phyloP scores from a whole-genome alignment of 1,284 basidiomycete species.

The Trichosporon sp. region DNA sequence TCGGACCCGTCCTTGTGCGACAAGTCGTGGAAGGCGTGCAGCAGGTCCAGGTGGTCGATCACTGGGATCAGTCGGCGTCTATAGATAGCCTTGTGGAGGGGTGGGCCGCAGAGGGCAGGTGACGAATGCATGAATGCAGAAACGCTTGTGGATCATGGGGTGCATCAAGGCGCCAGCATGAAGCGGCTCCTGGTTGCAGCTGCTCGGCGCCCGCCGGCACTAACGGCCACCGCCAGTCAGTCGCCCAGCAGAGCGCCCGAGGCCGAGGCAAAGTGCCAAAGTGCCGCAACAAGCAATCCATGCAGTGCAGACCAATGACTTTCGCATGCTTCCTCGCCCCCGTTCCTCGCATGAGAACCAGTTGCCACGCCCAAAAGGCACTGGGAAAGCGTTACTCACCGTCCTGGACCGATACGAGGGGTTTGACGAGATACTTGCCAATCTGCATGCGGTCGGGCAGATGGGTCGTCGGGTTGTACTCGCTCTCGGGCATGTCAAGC shows the following conservation, averaged over 20 bases:
- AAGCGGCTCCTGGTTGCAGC: too few relatives aligned
- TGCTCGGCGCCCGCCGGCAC: too few relatives aligned
- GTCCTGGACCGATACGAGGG: slow-evolving; percentile 25
- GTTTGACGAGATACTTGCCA: slow-evolving; percentile 27
- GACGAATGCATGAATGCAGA: too few relatives aligned
- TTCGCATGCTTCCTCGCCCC: too few relatives aligned
- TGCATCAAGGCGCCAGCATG: too few relatives aligned
- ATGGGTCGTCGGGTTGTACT: slow-evolving; percentile 33
- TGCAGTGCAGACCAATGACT: too few relatives aligned
- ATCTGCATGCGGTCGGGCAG: slow-evolving; percentile 34
- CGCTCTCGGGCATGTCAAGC: slow-evolving; percentile 34
- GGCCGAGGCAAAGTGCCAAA: background rate
- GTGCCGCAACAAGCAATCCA: background rate
- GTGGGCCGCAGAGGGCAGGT: too few relatives aligned
- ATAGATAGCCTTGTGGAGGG: too few relatives aligned
- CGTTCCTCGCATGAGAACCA: too few relatives aligned
- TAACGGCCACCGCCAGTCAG: too few relatives aligned
- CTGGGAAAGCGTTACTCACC: slow-evolving; percentile 20
- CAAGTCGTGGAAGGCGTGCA: slow-evolving; percentile 32
- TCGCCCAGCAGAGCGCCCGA: too few relatives aligned
- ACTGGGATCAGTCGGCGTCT: slow-evolving; percentile 24
- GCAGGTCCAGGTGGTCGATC: slow-evolving; percentile 36
- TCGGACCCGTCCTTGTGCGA: background rate
- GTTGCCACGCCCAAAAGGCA: background rate
- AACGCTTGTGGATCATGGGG: too few relatives aligned